Conservation (phyloP, 2,329 filamentous ascomycete genomes). For the Emergomyces pasteurianus region DNA sequence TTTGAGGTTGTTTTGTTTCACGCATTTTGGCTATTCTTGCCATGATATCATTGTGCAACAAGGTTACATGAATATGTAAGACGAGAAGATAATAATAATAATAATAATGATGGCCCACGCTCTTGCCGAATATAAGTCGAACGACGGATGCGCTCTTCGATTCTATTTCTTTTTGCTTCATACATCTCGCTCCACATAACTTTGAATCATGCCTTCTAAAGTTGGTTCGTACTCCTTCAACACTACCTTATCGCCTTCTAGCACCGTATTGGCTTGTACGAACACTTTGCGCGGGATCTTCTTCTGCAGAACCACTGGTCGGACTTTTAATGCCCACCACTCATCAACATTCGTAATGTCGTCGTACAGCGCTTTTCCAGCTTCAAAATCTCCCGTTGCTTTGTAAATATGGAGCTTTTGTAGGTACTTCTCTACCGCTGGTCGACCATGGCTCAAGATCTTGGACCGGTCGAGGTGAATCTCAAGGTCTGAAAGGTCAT, state of each 20-base stretch:
- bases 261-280: conserved; percentile 79
- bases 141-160: background rate
- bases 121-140: too few relatives aligned
- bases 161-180: conserved; percentile 13
- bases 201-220: conserved; percentile 69
- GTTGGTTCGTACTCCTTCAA: conserved; percentile 80
- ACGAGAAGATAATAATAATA: background rate
- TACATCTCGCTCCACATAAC: conserved; percentile 53
- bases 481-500: conserved; percentile 67
- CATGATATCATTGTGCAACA: background rate
- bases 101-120: background rate
- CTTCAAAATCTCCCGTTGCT: conserved; percentile 69
- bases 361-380: conserved; percentile 68
- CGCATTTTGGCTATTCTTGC: background rate
- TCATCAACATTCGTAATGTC: conserved; percentile 73
- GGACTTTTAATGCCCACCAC: conserved; percentile 72
- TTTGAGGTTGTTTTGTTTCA: background rate
- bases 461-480: conserved; percentile 76
- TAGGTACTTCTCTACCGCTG: conserved; percentile 73
- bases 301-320: conserved; percentile 48
- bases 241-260: conserved; percentile 57
- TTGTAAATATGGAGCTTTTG: conserved; percentile 92
- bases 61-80: background rate
- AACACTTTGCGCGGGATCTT: conserved; percentile 60
- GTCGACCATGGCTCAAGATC: conserved; percentile 71